These are phyloP conservation scores for Neonectria punicea DNA, from an alignment of 2,329 filamentous ascomycete species.

Conservation along the genomic window DNA sequence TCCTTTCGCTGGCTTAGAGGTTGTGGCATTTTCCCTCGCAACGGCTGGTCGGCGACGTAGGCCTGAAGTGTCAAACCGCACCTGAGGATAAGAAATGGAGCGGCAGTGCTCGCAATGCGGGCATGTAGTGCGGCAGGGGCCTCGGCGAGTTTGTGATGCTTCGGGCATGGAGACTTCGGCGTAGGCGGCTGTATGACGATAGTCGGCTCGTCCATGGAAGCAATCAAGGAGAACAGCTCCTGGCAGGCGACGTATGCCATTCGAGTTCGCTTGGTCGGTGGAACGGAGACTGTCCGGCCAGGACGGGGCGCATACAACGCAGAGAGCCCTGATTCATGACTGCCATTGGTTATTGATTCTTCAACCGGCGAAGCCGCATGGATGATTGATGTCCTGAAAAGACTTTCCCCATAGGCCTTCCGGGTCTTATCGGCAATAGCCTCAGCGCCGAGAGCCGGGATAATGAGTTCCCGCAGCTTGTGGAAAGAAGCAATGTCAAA, in stretches of 20 bases:
- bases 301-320: constrained; percentile 71
- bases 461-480: constrained; percentile 75
- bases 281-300: constrained; percentile 77
- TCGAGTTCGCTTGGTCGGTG: constrained; percentile 70
- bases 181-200: constrained; percentile 56
- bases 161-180: constrained; percentile 51
- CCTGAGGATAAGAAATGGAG: constrained; percentile 85
- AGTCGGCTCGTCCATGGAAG: constrained; percentile 52
- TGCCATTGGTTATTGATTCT: constrained; percentile 61
- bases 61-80: constrained; percentile 82
- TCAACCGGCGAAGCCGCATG: constrained; percentile 71
- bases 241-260: constrained; percentile 86
- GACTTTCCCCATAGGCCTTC: constrained; percentile 74
- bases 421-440: constrained; percentile 74
- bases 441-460: constrained; percentile 75
- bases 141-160: constrained; percentile 29
- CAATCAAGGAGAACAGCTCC: constrained; percentile 78
- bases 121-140: constrained; percentile 53
- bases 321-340: constrained; percentile 61
- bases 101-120: constrained; percentile 77
- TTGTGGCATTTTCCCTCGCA: constrained; percentile 89
- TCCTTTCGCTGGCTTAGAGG: constrained; percentile 84
- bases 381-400: constrained; percentile 86
- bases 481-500: constrained; percentile 85
- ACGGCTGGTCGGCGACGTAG: constrained; percentile 90